Evolutionary conservation across 768 basidiomycete genomes (phyloP).

Genomic region (Psilocybe azurescens): DNA sequence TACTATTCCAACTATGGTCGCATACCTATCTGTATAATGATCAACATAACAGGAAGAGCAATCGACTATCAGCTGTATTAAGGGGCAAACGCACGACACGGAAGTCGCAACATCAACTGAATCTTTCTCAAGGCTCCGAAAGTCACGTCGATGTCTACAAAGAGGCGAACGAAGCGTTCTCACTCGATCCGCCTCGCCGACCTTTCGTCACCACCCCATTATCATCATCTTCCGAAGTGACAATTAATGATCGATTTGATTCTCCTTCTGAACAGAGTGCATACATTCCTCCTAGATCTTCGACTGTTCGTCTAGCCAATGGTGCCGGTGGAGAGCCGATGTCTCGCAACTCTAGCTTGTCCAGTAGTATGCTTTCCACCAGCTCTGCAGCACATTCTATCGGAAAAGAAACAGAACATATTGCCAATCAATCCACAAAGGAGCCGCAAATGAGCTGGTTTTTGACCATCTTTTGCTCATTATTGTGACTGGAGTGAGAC

Average conservation of each 20-base stretch:
- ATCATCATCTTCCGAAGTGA: constrained; percentile 20
- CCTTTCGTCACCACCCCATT: constrained; percentile 22
- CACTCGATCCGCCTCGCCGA: constrained; percentile 21
- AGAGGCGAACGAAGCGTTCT: constrained; percentile 8
- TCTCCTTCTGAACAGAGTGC: constrained; percentile 9
- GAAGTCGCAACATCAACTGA: neutral
- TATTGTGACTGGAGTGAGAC: constrained; percentile 64
- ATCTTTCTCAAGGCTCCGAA: neutral
- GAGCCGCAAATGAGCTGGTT: constrained; percentile 64
- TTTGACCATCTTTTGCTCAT: constrained; percentile 61
- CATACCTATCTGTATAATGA: constrained; percentile 75
- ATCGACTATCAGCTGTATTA: constrained; percentile 39
- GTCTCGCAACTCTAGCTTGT: constrained; percentile 17
- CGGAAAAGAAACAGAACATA: constrained; percentile 7
- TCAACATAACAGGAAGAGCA: constrained; percentile 46
- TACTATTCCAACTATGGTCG: constrained; percentile 82
- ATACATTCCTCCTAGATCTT: constrained; percentile 10
- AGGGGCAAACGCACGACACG: constrained; percentile 38
- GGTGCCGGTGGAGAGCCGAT: constrained; percentile 18
- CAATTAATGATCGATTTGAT: constrained; percentile 20
- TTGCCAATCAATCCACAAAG: constrained; percentile 22
- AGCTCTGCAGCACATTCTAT: constrained; percentile 4
- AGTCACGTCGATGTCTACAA: constrained; percentile 14
- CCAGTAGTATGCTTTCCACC: constrained; percentile 15
- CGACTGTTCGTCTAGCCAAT: constrained; percentile 15